Conservation (phyloP, 495 filamentous ascomycete genomes). For the Darksidea phi region DNA sequence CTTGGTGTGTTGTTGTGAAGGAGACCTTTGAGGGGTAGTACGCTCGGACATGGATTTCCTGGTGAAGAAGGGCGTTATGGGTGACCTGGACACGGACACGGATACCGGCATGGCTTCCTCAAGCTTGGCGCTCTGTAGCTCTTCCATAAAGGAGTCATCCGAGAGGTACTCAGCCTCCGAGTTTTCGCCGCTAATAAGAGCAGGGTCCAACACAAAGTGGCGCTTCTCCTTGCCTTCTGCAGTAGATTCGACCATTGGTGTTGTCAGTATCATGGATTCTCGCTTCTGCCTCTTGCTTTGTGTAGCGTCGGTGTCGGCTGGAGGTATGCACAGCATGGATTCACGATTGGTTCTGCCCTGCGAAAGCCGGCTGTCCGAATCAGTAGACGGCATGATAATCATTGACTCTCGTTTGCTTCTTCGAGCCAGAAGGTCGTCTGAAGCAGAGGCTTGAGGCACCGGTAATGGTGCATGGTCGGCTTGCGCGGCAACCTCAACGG, state of each 20-base stretch:
- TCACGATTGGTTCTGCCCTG: constrained; percentile 20
- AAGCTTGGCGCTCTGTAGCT: constrained; percentile 77
- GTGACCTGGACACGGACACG: constrained; percentile 79
- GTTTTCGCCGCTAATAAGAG: constrained; percentile 38
- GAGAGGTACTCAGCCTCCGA: constrained; percentile 64
- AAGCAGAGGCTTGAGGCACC: not conserved
- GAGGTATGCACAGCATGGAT: constrained; percentile 19
- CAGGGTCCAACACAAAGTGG: constrained; percentile 38
- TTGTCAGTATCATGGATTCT: constrained; percentile 12
- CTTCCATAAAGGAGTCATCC: constrained; percentile 87
- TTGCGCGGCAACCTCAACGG: constrained; percentile 11
- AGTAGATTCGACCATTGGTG: constrained; percentile 8
- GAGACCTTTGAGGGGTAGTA: constrained; percentile 20
- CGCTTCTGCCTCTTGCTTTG: constrained; percentile 4
- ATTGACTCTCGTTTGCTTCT: constrained; percentile 27
- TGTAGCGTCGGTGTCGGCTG: not conserved
- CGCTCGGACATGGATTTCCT: constrained; percentile 41
- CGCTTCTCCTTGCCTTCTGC: constrained; percentile 35
- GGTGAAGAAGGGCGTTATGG: constrained; percentile 65
- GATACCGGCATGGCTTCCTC: constrained; percentile 81
- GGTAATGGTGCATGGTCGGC: not conserved
- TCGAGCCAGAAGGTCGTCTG: not conserved
- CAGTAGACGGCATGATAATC: constrained; percentile 6
- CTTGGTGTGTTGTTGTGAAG: constrained; percentile 10
- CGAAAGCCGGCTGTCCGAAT: not conserved